Conservation (phyloP, 2,329 filamentous ascomycete species). For the Xylaria sp. region DNA sequence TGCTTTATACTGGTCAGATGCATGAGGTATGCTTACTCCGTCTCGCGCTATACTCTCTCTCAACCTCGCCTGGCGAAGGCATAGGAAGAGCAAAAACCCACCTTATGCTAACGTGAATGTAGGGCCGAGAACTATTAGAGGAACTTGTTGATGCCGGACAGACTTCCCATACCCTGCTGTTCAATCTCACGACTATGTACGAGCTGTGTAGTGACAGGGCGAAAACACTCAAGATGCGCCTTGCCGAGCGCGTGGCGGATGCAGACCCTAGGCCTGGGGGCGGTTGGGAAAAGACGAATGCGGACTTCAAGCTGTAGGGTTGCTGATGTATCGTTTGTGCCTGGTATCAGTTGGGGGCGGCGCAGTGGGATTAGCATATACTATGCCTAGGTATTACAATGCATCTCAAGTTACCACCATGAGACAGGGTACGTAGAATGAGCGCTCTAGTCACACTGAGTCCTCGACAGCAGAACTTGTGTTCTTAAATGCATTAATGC, state of each 20-base stretch:
- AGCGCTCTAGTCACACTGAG: background rate
- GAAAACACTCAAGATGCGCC: constrained; percentile 68
- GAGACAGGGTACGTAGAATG: background rate
- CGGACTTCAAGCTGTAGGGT: constrained; percentile 76
- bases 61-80: too few species aligned
- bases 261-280: constrained; percentile 57
- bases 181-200: constrained; percentile 90
- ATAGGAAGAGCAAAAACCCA: background rate
- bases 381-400: background rate
- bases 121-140: constrained; percentile 73
- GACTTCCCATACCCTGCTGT: constrained; percentile 79
- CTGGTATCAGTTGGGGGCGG: background rate
- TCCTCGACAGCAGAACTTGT: background rate
- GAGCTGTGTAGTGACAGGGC: constrained; percentile 86
- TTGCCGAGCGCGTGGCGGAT: constrained; percentile 73
- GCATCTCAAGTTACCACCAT: background rate
- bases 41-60: background rate
- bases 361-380: too few species aligned
- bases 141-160: constrained; percentile 64
- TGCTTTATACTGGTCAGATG: constrained; percentile 81
- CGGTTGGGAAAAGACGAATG: constrained; percentile 74
- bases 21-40: constrained; percentile 60
- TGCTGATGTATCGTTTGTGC: background rate
- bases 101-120: background rate
- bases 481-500: background rate